phyloP scores from a whole-genome alignment of 2,329 filamentous ascomycete species.

The Triangularia verruculosa region DNA sequence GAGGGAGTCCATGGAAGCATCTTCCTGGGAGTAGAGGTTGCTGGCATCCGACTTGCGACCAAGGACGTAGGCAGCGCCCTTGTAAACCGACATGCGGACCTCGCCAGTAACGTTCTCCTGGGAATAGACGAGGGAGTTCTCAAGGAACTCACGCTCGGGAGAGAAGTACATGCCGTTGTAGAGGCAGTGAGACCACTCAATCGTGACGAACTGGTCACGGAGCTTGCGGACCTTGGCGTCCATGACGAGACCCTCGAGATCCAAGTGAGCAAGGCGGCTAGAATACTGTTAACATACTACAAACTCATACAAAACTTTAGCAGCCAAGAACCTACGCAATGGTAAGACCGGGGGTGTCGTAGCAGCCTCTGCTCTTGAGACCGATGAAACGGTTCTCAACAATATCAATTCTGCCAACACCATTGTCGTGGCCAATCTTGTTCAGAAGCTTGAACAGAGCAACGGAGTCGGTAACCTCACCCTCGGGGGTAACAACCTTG shows the following conservation, averaged over 20 bases:
- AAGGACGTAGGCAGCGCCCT: conserved; percentile 42
- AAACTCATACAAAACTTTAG: neutral
- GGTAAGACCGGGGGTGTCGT: conserved; percentile 61
- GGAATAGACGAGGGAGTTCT: conserved; percentile 60
- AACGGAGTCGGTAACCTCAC: conserved; percentile 69
- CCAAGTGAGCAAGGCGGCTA: conserved; percentile 41
- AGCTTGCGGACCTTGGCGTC: conserved; percentile 57
- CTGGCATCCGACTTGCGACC: conserved; percentile 43
- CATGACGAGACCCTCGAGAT: conserved; percentile 50
- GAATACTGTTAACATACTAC: conserved; percentile 13
- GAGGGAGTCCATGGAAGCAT: conserved; percentile 51
- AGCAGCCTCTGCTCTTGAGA: conserved; percentile 77
- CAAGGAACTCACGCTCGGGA: conserved; percentile 53
- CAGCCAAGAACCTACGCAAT: conserved; percentile 21
- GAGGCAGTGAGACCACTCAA: conserved; percentile 46
- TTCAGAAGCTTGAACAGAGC: conserved; percentile 71
- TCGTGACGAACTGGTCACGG: conserved; percentile 56
- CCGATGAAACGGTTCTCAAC: conserved; percentile 72
- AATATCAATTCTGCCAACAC: conserved; percentile 79
- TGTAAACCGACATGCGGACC: conserved; percentile 32
- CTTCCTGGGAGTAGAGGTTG: conserved; percentile 51
- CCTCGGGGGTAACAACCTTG: conserved; percentile 74
- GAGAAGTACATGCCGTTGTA: conserved; percentile 51
- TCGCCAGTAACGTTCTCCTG: conserved; percentile 49
- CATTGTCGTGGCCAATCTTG: conserved; percentile 66